phyloP scores from a whole-genome alignment of 192 early-diverging fungal species.

The Linnemannia elongata region DNA sequence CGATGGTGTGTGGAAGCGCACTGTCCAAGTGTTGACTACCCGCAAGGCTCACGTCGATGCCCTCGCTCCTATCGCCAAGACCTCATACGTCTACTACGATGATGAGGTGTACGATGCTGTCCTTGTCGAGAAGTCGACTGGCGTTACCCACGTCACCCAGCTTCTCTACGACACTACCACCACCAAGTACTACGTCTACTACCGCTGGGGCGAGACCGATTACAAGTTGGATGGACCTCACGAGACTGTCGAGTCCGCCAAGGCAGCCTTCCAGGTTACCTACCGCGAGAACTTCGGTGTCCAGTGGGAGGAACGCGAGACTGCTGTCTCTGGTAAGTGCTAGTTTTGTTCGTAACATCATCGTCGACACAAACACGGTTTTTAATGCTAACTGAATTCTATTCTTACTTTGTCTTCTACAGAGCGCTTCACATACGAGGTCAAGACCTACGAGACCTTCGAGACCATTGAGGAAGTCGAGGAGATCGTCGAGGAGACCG shows the following conservation, averaged over 20 bases:
- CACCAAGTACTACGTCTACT: constrained; percentile 27
- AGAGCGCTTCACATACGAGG: constrained; percentile 33
- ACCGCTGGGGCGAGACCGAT: constrained; percentile 28
- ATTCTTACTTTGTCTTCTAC: not conserved
- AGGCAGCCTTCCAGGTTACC: constrained; percentile 11
- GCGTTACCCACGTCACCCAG: constrained; percentile 28
- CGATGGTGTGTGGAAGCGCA: not conserved
- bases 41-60: constrained; percentile 40
- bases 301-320: constrained; percentile 30
- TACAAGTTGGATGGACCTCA: too few species aligned
- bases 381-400: not conserved
- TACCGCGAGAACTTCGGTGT: constrained; percentile 31
- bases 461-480: constrained; percentile 39
- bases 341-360: not conserved
- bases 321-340: constrained; percentile 20
- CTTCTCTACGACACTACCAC: constrained; percentile 19
- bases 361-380: too few species aligned
- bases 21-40: constrained; percentile 17
- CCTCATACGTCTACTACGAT: constrained; percentile 22
- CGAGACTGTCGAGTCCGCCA: too few species aligned
- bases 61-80: constrained; percentile 20
- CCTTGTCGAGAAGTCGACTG: constrained; percentile 18
- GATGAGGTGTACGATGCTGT: not conserved
- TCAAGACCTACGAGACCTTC: constrained; percentile 37
- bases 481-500: constrained; percentile 43